phyloP scores from a whole-genome alignment of 208 protist genomes.

The Porcisia hertigi region DNA sequence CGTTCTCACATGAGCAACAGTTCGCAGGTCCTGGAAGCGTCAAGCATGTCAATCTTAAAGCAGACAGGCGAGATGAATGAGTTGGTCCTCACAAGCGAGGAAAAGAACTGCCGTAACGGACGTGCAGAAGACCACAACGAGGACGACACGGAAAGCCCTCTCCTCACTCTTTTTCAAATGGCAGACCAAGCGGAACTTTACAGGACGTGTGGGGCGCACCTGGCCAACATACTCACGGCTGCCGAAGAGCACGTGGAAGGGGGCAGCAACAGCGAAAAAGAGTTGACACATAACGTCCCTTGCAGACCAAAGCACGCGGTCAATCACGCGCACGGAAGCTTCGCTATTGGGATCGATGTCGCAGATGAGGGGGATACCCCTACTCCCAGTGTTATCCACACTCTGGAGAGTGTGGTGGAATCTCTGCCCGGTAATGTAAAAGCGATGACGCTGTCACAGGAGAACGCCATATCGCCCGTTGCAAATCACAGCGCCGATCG shows the following conservation, averaged over 20 bases:
- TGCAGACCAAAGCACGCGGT: background rate
- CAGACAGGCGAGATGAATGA: background rate
- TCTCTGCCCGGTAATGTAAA: background rate
- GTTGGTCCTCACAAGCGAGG: background rate
- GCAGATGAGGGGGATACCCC: background rate
- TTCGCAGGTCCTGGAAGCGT: background rate
- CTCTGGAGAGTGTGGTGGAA: background rate
- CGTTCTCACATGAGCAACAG: background rate
- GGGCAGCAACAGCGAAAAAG: background rate
- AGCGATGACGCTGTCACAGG: background rate
- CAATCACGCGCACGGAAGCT: background rate
- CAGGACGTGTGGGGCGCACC: too few species aligned
- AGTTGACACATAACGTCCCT: background rate
- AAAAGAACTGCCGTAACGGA: background rate
- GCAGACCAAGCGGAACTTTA: too few species aligned
- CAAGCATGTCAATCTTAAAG: background rate
- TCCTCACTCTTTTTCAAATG: too few species aligned
- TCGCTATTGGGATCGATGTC: background rate
- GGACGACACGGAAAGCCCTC: too few species aligned
- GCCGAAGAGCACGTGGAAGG: background rate
- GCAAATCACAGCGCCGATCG: background rate
- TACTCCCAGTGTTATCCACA: background rate
- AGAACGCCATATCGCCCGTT: background rate
- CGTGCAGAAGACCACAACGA: slow-evolving; percentile 7
- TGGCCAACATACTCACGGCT: background rate